These are phyloP conservation scores for Magnaporthales sp. DNA, from an alignment of 2,329 filamentous ascomycete genomes.

Conservation along the genomic window DNA sequence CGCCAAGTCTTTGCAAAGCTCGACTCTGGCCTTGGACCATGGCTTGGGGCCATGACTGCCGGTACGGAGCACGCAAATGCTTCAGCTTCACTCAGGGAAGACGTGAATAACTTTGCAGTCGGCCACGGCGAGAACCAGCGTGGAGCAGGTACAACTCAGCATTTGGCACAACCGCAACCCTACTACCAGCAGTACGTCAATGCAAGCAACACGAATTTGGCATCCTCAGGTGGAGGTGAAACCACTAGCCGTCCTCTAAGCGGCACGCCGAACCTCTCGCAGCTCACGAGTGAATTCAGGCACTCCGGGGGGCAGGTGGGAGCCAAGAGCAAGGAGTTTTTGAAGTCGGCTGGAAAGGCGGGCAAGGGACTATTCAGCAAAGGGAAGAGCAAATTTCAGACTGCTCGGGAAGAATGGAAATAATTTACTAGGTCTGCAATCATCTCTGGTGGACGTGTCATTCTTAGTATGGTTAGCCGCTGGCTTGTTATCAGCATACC, in stretches of 20 bases:
- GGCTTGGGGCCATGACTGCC: conserved; percentile 38
- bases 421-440: background rate
- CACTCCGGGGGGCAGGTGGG: conserved; percentile 58
- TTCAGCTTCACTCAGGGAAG: conserved; percentile 19
- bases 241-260: conserved; percentile 21
- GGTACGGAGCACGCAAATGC: conserved; percentile 39
- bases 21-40: conserved; percentile 64
- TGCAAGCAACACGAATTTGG: conserved; percentile 28
- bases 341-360: conserved; percentile 79
- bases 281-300: conserved; percentile 36
- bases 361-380: conserved; percentile 89
- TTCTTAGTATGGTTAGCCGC: background rate
- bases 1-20: conserved; percentile 61
- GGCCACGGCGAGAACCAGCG: conserved; percentile 8
- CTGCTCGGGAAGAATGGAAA: background rate
- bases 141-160: conserved; percentile 1
- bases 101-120: conserved; percentile 6
- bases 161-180: conserved; percentile 17
- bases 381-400: conserved; percentile 72
- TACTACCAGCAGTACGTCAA: conserved; percentile 50
- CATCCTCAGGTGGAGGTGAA: conserved; percentile 16
- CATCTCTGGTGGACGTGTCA: background rate
- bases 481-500: background rate
- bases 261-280: conserved; percentile 27
- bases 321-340: conserved; percentile 78